These are phyloP conservation scores for Thalassiosira mediterranea DNA, from an alignment of 352 stramenopile species.

Conservation along the genomic window DNA sequence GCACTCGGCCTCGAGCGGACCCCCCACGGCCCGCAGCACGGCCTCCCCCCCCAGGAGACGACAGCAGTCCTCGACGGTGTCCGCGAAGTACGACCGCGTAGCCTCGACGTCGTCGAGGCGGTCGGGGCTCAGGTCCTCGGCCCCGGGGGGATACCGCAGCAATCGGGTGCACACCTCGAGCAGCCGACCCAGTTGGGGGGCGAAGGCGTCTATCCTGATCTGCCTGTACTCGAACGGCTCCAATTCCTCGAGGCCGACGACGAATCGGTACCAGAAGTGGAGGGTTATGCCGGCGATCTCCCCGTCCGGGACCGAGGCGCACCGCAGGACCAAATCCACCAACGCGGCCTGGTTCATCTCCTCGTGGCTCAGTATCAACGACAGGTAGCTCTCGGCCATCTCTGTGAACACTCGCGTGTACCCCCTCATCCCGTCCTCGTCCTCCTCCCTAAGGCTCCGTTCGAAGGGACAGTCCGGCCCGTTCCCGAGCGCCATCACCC, in stretches of 20 bases:
- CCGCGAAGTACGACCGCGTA: constrained; percentile 74
- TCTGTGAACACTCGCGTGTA: constrained; percentile 84
- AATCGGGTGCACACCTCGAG: constrained; percentile 68
- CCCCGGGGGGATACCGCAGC: constrained; percentile 70
- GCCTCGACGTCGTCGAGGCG: constrained; percentile 74
- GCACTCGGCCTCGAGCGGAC: constrained; percentile 59
- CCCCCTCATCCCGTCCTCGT: constrained; percentile 76
- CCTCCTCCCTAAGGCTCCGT: constrained; percentile 50
- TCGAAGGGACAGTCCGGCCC: constrained; percentile 25
- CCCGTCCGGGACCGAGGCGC: constrained; percentile 64
- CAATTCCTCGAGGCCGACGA: constrained; percentile 71
- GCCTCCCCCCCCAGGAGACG: constrained; percentile 72
- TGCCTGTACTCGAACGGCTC: constrained; percentile 80
- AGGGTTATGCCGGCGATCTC: constrained; percentile 81
- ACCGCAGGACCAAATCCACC: constrained; percentile 77
- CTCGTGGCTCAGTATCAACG: constrained; percentile 69
- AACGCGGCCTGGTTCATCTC: constrained; percentile 61
- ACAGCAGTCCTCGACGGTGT: constrained; percentile 84
- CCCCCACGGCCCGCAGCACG: constrained; percentile 63
- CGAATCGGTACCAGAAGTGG: constrained; percentile 85
- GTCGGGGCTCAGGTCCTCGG: constrained; percentile 71
- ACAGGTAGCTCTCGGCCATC: constrained; percentile 84
- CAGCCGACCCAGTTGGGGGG: constrained; percentile 63
- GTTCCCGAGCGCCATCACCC: constrained; percentile 61
- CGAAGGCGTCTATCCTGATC: constrained; percentile 75